Evolutionary conservation across 805 yeast species (phyloP), one percentile per base, ranked within the genome.

Genomic region (Candida dajiaensis): DNA sequence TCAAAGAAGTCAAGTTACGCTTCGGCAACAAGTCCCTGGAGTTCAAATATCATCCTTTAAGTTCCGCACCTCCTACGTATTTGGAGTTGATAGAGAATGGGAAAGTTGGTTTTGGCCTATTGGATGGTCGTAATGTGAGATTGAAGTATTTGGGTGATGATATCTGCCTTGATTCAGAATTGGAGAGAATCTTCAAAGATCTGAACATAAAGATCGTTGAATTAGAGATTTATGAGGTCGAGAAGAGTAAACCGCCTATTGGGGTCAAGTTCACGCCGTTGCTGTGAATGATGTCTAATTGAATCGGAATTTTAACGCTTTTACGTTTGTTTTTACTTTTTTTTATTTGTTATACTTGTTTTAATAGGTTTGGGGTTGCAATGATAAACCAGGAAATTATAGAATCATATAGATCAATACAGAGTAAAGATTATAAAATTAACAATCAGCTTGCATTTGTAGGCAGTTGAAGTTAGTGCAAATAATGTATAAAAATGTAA

Each of bases 41-140:
- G 40, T 84, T 90, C 57, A 74, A 78, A 3, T 90, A 76, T 62
- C 78, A 85, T 13, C 72, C 80, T 5, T 64, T 72, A 41, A 77
- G 80, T 51, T 78, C 84, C 40, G 84, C 95, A 0, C 84, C 95
- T 7, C 98, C 98, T 2, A 83, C 94, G 0, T 67, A 82, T 36
- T 58, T 74, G 25, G 98, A 90, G 64, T 66, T 90, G n/a, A 56
- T 89, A 12, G 86, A 85, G 47, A 89, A 89, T 60, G 89, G 88
- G 15, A 79, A 78, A 45, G 70, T 74, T 43, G 85, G 90, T 21
- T 90, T 90, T 42, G 58, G 54, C 4, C 48, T 53, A 29, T 50
- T 52, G n/a, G 46, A 42, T 16, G 52, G 52, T 18, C 41, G 45
- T 19, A 36, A 23, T 15, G 42, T 56, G 16, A 46, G 63, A 31